These are phyloP conservation scores for Penicillium samsonianum DNA, from an alignment of 495 filamentous ascomycete genomes.

Conservation along the genomic window DNA sequence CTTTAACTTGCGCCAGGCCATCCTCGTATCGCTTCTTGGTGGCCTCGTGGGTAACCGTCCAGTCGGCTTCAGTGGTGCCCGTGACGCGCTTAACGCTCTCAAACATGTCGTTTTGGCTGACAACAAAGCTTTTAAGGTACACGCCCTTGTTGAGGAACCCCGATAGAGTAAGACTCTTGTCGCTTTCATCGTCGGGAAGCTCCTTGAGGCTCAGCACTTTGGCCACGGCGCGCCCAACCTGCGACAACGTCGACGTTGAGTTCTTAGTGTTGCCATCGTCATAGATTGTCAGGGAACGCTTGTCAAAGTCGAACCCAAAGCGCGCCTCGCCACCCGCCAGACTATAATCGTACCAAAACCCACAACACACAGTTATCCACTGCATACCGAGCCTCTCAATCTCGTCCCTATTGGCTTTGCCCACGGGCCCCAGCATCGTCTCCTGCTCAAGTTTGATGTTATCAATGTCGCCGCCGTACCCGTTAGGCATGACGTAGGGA, in stretches of 20 bases:
- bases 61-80: slow-evolving; percentile 53
- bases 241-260: slow-evolving; percentile 44
- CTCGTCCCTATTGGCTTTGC: slow-evolving; percentile 22
- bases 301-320: slow-evolving; percentile 54
- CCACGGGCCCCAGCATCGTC: slow-evolving; percentile 17
- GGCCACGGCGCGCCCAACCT: slow-evolving; percentile 51
- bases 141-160: slow-evolving; percentile 45
- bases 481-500: slow-evolving; percentile 63
- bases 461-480: slow-evolving; percentile 47
- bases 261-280: slow-evolving; percentile 51
- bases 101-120: slow-evolving; percentile 57
- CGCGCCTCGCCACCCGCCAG: slow-evolving; percentile 31
- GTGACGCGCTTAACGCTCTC: slow-evolving; percentile 57
- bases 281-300: slow-evolving; percentile 44
- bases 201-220: slow-evolving; percentile 46
- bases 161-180: slow-evolving; percentile 35
- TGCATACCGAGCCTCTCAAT: slow-evolving; percentile 49
- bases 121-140: slow-evolving; percentile 48
- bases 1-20: slow-evolving; percentile 42
- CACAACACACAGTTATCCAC: slow-evolving; percentile 53
- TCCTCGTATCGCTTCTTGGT: slow-evolving; percentile 47
- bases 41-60: slow-evolving; percentile 51
- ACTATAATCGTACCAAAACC: slow-evolving; percentile 59
- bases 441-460: slow-evolving; percentile 25
- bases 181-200: slow-evolving; percentile 50